Conservation (phyloP, 108 stramenopile genomes). For the Cyclostephanos tholiformis region DNA sequence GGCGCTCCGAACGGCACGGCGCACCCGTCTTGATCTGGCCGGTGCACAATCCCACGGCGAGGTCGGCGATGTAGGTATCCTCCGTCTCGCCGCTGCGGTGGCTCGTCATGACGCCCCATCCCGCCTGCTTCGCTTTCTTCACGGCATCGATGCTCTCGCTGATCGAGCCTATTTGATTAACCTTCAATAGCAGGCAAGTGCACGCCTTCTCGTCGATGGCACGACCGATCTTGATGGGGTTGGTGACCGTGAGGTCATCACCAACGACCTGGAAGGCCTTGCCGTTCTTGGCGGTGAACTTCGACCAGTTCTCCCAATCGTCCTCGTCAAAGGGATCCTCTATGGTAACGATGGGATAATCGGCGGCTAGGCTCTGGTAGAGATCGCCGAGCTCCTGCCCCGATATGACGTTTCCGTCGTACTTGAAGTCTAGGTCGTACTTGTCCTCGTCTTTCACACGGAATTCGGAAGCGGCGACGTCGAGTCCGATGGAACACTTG, state of each 20-base stretch:
- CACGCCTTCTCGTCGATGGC: constrained; percentile 94
- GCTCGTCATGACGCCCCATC: constrained; percentile 99
- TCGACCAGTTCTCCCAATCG: constrained; percentile 96
- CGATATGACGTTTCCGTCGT: constrained; percentile 81
- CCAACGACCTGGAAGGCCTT: constrained; percentile 95
- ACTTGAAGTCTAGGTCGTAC: constrained; percentile 98
- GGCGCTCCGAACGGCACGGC: constrained; percentile 97
- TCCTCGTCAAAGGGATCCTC: constrained; percentile 99
- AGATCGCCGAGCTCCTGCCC: constrained; percentile 81
- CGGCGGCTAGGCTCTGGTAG: constrained; percentile 80
- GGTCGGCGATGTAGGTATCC: constrained; percentile 98
- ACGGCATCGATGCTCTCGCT: constrained; percentile 98
- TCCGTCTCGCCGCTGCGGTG: constrained; percentile 98
- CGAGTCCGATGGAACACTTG: constrained; percentile 96
- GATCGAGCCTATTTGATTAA: constrained; percentile 99
- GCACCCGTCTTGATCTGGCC: constrained; percentile 99
- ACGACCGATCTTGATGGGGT: constrained; percentile 90
- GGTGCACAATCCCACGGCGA: constrained; percentile 98
- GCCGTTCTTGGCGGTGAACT: constrained; percentile 80
- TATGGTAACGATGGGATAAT: constrained; percentile 98
- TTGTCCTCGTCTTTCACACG: constrained; percentile 91
- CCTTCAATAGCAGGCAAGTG: constrained; percentile 98
- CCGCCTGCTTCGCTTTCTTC: constrained; percentile 94
- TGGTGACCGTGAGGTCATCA: constrained; percentile 98
- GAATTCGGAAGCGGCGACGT: constrained; percentile 99